Percentiles rank a stretch among this genome's conserved stretches.
phyloP scores from a whole-genome alignment of 164 flowering plant genomes.

The Berberis thunbergii region DNA sequence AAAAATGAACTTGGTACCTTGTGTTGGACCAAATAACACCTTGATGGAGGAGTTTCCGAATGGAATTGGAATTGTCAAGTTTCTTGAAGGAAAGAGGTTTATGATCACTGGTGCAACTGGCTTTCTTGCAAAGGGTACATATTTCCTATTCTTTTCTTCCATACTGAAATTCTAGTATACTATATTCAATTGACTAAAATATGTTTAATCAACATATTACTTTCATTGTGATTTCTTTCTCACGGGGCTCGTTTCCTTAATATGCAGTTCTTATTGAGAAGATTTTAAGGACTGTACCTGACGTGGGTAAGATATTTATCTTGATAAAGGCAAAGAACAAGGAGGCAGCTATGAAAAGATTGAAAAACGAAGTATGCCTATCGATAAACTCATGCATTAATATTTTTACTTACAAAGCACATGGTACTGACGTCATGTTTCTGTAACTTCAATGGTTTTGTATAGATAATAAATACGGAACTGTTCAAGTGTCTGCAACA shows the following conservation, averaged over 20 bases:
- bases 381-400: background rate
- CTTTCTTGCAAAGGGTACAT: constrained; percentile 78
- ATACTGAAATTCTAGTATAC: too few relatives aligned
- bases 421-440: background rate
- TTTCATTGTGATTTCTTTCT: too few relatives aligned
- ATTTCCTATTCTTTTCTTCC: too few relatives aligned
- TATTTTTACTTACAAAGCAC: background rate
- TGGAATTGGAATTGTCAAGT: constrained; percentile 75
- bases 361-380: constrained; percentile 58
- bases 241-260: background rate
- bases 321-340: constrained; percentile 69
- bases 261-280: constrained; percentile 85
- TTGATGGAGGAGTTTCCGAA: constrained; percentile 9
- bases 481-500: constrained; percentile 61
- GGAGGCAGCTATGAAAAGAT: constrained; percentile 62
- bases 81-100: constrained; percentile 64
- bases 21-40: too few relatives aligned
- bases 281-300: constrained; percentile 71
- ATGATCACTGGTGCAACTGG: constrained; percentile 93
- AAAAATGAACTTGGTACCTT: too few relatives aligned
- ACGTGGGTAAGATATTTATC: constrained; percentile 69
- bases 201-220: too few relatives aligned
- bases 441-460: background rate
- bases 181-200: too few relatives aligned
- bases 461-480: constrained; percentile 59